Percentiles rank a stretch among this genome's conserved stretches.
These are phyloP conservation scores for Malus hybrid DNA, from an alignment of 331 rosid genomes.

Conservation along the genomic window DNA sequence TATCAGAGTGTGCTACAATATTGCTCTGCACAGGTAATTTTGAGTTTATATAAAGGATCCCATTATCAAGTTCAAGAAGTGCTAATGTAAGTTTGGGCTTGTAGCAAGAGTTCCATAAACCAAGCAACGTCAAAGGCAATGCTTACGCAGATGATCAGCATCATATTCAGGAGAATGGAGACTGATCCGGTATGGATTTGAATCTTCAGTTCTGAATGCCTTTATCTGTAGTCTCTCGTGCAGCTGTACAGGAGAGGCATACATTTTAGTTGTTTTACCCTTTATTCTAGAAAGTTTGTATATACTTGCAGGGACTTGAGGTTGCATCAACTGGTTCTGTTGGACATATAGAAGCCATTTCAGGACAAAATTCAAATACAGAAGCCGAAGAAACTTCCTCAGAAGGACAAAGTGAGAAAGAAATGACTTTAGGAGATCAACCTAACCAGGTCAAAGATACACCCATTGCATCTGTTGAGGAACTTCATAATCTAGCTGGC, in stretches of 20 bases:
- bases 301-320: slow-evolving; percentile 36
- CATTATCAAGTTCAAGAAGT: slow-evolving; percentile 14
- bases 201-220: slow-evolving; percentile 15
- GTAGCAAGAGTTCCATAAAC: slow-evolving; percentile 96
- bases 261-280: slow-evolving; percentile 5
- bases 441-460: slow-evolving; percentile 68
- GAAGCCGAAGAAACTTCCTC: slow-evolving; percentile 45
- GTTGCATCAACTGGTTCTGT: slow-evolving; percentile 51
- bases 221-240: not conserved
- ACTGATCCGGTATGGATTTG: slow-evolving; percentile 59
- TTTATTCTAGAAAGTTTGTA: slow-evolving; percentile 11
- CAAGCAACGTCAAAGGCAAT: slow-evolving; percentile 99
- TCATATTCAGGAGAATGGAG: slow-evolving; percentile 91
- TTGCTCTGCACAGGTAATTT: slow-evolving; percentile 95
- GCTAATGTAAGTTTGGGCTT: slow-evolving; percentile 34
- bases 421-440: slow-evolving; percentile 77
- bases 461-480: slow-evolving; percentile 88
- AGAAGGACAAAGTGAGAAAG: slow-evolving; percentile 61
- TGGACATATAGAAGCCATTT: slow-evolving; percentile 42
- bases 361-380: slow-evolving; percentile 38
- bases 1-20: slow-evolving; percentile 95
- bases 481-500: slow-evolving; percentile 93
- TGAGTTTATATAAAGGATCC: slow-evolving; percentile 13
- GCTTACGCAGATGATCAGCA: slow-evolving; percentile 98
- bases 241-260: not conserved